Evolutionary conservation across 495 filamentous ascomycete genomes (phyloP).

Genomic region (Neurospora tetraspora): DNA sequence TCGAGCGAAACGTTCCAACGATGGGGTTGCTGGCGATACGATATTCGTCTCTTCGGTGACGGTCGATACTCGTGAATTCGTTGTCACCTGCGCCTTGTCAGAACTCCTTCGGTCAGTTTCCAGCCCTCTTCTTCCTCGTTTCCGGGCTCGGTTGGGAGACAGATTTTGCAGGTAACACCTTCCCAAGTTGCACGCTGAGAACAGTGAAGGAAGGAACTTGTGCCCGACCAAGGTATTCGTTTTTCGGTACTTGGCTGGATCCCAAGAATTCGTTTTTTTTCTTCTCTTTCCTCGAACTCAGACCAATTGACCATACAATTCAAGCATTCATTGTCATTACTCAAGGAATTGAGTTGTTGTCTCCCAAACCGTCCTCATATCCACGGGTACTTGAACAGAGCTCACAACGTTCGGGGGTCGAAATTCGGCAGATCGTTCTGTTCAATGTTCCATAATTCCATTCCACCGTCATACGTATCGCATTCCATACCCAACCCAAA

Average conservation of each 20-base stretch:
- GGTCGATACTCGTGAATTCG: not conserved
- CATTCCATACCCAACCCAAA: not conserved
- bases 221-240: too few relatives aligned
- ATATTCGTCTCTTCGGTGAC: not conserved
- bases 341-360: not conserved
- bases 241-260: not conserved
- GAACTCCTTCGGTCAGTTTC: not conserved
- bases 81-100: not conserved
- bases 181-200: too few relatives aligned
- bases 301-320: not conserved
- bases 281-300: not conserved
- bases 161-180: too few relatives aligned
- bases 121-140: not conserved
- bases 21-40: not conserved
- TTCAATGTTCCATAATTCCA: not conserved
- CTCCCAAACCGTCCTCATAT: not conserved
- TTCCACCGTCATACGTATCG: not conserved
- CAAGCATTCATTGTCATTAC: not conserved
- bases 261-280: not conserved
- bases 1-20: not conserved
- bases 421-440: not conserved
- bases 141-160: too few relatives aligned
- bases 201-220: too few relatives aligned
- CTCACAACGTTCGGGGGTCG: not conserved
- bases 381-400: not conserved